Evolutionary conservation across 805 yeast genomes (phyloP), one percentile per base, ranked within the genome.

Genomic region (Kazachstania martiniae): DNA sequence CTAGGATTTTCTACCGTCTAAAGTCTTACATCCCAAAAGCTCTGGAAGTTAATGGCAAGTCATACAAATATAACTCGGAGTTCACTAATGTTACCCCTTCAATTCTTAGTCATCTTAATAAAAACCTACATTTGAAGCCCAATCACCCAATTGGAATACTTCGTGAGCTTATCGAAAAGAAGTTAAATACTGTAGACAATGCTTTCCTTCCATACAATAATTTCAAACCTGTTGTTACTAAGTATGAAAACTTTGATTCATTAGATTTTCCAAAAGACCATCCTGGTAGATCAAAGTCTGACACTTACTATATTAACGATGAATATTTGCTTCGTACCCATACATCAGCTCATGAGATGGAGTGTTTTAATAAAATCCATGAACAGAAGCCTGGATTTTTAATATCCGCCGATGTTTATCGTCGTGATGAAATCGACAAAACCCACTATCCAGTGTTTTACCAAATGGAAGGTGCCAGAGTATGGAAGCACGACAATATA

Each of bases 381-480:
- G n/a, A 42, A 8, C 38, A 32, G 6, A 53, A 49, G 0, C 37
- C 34, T 4, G 97, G 97, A 0, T 91, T 82, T 56, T 68, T 91
- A 42, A 87, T 91, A 29, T 71, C 94, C 9, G 98, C 97, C 1
- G 98, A 91, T 56, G 98, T 91, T 8, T 91, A 87, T 52, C 70
- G 98, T 49, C 70, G 94, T 47, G 98, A 91, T 58, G 95, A 89
- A 48, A 84, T 91, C 35, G 98, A 91, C 57, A 68, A 83, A 42
- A 86, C 97, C 0, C 98, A 91, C 56, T 91, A 91, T 53, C 97
- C 98, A 1, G 96, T 82, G 1, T 91, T 91, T 60, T 96, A 91
- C 50, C 98, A 91, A 58, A 74, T 91, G 85, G 98, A 91, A 59
- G 98, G 97, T 29, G 96, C 95, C 3, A 64, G 91, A 37, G 56